Evolutionary conservation across 352 stramenopile genomes (phyloP).

Genomic region (Pythium chondricola): DNA sequence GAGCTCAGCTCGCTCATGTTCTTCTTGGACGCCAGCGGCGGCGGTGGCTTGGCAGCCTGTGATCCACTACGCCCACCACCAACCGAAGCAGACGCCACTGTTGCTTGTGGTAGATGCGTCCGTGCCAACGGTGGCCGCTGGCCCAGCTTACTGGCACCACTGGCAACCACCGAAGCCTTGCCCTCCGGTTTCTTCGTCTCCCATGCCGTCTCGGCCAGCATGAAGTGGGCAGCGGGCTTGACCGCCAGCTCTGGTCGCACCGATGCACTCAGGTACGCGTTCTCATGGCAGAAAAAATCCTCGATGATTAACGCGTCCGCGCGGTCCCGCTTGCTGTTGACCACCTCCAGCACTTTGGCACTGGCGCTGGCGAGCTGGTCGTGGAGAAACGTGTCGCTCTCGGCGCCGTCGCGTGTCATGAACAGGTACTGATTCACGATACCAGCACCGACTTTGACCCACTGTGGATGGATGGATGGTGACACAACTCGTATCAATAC

Average conservation of each 20-base stretch:
- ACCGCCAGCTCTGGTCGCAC: conserved; percentile 38
- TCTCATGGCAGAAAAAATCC: conserved; percentile 64
- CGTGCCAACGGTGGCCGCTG: too few species aligned
- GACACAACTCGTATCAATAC: too few species aligned
- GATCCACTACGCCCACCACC: too few species aligned
- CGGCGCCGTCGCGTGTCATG: conserved; percentile 27
- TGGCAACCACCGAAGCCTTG: background rate
- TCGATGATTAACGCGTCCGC: conserved; percentile 22
- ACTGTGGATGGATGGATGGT: too few species aligned
- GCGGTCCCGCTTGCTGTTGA: conserved; percentile 23
- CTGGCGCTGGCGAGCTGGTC: conserved; percentile 40
- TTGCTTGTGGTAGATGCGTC: too few species aligned
- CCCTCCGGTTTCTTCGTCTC: conserved; percentile 12
- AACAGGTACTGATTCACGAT: conserved; percentile 71
- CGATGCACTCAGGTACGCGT: conserved; percentile 53
- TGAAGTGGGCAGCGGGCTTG: conserved; percentile 51
- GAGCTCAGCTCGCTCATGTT: conserved; percentile 60
- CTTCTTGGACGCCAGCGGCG: conserved; percentile 52
- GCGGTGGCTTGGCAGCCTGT: conserved; percentile 17
- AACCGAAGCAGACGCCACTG: too few species aligned
- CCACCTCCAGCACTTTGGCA: conserved; percentile 33
- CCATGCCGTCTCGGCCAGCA: conserved; percentile 30
- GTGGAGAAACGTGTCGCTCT: conserved; percentile 60
- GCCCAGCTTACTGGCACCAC: conserved; percentile 2
- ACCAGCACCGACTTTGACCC: conserved; percentile 54